A percentile compares a stretch with the other conserved stretches of the same genome.
phyloP scores from a whole-genome alignment of 1,284 basidiomycete genomes.

The Pseudozyma flocculosa region DNA sequence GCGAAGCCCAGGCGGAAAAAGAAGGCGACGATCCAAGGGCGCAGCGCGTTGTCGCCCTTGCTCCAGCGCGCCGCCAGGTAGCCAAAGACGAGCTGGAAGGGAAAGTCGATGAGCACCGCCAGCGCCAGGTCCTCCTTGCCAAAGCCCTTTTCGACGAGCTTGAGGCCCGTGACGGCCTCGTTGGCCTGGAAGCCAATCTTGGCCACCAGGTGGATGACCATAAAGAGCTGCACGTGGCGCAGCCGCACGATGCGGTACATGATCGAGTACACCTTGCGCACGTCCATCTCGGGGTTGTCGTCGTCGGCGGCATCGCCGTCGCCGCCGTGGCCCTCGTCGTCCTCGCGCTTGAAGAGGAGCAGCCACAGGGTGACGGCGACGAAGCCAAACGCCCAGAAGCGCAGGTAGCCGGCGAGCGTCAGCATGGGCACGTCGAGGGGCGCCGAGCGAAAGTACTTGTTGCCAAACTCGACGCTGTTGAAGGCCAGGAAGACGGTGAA shows the following conservation, averaged over 20 bases:
- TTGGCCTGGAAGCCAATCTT: constrained; percentile 96
- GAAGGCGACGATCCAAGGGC: constrained; percentile 82
- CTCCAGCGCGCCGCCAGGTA: constrained; percentile 92
- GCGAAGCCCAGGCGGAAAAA: constrained; percentile 80
- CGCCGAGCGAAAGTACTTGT: constrained; percentile 69
- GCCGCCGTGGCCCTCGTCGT: constrained; percentile 51
- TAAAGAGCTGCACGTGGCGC: constrained; percentile 85
- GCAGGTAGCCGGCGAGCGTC: constrained; percentile 77
- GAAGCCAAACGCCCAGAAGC: constrained; percentile 81
- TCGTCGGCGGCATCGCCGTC: background rate
- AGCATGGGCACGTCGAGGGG: constrained; percentile 76
- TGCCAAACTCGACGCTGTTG: constrained; percentile 86
- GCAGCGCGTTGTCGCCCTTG: constrained; percentile 58
- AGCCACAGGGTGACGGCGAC: constrained; percentile 84
- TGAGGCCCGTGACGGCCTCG: constrained; percentile 87
- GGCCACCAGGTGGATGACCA: constrained; percentile 83
- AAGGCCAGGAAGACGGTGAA: constrained; percentile 98
- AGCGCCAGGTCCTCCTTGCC: constrained; percentile 92
- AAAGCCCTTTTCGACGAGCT: constrained; percentile 95
- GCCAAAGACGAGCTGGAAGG: constrained; percentile 92
- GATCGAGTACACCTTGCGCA: constrained; percentile 84
- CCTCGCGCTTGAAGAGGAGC: constrained; percentile 84
- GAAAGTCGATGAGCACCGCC: constrained; percentile 94
- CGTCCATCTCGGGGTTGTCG: constrained; percentile 74
- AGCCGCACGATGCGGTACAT: constrained; percentile 93